These are phyloP conservation scores for Chalciporus piperatus DNA, from an alignment of 768 basidiomycete genomes.

Conservation along the genomic window DNA sequence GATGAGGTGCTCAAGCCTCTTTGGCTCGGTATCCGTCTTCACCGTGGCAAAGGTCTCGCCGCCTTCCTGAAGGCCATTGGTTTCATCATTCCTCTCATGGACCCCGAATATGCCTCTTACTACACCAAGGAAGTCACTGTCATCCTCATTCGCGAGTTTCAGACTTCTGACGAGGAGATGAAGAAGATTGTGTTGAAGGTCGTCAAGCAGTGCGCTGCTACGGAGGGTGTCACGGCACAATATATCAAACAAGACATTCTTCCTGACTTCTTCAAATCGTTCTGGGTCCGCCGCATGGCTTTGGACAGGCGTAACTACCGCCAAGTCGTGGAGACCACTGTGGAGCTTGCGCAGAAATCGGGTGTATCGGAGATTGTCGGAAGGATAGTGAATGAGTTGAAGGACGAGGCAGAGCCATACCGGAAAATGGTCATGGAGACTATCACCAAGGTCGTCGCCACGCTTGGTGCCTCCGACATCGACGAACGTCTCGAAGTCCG, in stretches of 20 bases:
- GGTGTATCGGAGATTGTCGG: slow-evolving; percentile 97
- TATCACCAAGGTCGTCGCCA: slow-evolving; percentile 92
- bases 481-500: slow-evolving; percentile 94
- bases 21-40: slow-evolving; percentile 75
- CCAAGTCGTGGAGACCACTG: slow-evolving; percentile 98
- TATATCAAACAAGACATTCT: slow-evolving; percentile 98
- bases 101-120: slow-evolving; percentile 98
- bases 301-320: slow-evolving; percentile 94
- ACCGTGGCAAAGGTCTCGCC: slow-evolving; percentile 75
- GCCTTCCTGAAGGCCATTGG: slow-evolving; percentile 91
- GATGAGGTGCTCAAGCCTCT: slow-evolving; percentile 87
- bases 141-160: slow-evolving; percentile 97
- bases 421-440: slow-evolving; percentile 99
- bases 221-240: slow-evolving; percentile 92
- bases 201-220: slow-evolving; percentile 97
- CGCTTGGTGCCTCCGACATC: slow-evolving; percentile 94
- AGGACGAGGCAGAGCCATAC: slow-evolving; percentile 69
- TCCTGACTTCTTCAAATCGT: slow-evolving; percentile 98
- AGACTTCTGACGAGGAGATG: slow-evolving; percentile 99
- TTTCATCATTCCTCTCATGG: slow-evolving; percentile 99
- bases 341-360: slow-evolving; percentile 95
- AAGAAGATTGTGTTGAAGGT: slow-evolving; percentile 99
- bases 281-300: slow-evolving; percentile 99
- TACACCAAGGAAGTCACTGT: slow-evolving; percentile 98
- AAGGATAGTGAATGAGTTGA: slow-evolving; percentile 62